Conservation (phyloP, 805 yeast genomes). For the Cyberlindnera saturnus region DNA sequence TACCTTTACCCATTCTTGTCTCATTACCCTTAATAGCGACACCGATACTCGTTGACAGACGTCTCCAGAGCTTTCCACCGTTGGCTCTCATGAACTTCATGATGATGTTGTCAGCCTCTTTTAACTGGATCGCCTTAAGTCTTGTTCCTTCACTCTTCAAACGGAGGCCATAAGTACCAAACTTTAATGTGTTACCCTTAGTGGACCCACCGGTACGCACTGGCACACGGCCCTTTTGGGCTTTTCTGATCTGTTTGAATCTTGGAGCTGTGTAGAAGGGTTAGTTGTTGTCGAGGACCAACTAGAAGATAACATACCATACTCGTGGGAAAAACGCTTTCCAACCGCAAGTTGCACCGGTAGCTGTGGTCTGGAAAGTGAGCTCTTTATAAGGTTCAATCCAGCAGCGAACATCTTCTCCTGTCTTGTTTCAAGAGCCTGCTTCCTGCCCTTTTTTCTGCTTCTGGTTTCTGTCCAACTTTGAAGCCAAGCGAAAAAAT, state of each 20-base stretch:
- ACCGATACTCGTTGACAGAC: conserved; percentile 79
- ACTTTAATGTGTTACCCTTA: conserved; percentile 77
- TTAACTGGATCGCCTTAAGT: conserved; percentile 78
- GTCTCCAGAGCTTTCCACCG: conserved; percentile 69
- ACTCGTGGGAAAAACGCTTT: conserved; percentile 25
- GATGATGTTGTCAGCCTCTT: conserved; percentile 84
- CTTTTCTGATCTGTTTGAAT: conserved; percentile 43
- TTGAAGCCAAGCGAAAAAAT: too few species aligned
- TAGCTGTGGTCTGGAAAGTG: conserved; percentile 9
- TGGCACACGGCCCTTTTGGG: conserved; percentile 89
- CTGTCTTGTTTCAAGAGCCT: too few species aligned
- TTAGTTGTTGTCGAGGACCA: not conserved
- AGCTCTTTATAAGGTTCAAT: conserved; percentile 3
- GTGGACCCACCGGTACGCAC: conserved; percentile 93
- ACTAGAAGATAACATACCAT: conserved; percentile 9
- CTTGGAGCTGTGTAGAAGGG: conserved; percentile 18
- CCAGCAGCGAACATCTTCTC: conserved; percentile 7
- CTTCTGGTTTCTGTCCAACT: too few species aligned
- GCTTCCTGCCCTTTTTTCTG: too few species aligned
- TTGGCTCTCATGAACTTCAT: conserved; percentile 79
- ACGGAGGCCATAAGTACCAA: conserved; percentile 83
- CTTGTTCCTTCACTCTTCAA: conserved; percentile 85
- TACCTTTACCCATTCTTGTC: conserved; percentile 99
- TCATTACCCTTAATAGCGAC: conserved; percentile 97
- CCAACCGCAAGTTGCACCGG: conserved; percentile 10